Evolutionary conservation across 805 yeast species (phyloP).

Genomic region (Wickerhamiella kurtzmanii): DNA sequence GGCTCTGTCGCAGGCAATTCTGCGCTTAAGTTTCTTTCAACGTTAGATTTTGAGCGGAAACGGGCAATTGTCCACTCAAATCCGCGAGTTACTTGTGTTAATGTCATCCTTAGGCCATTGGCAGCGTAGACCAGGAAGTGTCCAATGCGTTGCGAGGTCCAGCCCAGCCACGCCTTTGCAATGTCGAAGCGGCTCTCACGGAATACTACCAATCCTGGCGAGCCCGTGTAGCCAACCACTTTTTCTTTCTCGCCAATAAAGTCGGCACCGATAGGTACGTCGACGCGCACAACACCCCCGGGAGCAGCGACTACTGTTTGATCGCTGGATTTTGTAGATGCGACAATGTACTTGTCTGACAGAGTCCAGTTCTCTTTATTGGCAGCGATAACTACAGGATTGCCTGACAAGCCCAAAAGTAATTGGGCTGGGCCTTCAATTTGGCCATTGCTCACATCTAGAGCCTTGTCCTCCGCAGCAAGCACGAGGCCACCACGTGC

Average conservation of each 20-base stretch:
- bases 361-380: conserved; percentile 1
- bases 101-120: background rate
- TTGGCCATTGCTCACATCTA: background rate
- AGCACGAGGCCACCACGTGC: background rate
- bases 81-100: background rate
- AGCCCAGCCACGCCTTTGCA: background rate
- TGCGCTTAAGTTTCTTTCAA: no score
- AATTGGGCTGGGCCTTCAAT: conserved; percentile 3
- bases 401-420: background rate
- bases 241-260: background rate
- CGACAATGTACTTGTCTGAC: background rate
- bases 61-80: background rate
- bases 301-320: conserved; percentile 9
- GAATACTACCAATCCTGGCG: background rate
- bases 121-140: background rate
- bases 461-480: background rate
- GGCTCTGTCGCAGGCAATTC: no score
- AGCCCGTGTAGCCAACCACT: conserved; percentile 3
- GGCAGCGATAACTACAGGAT: conserved; percentile 2
- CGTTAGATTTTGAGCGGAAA: no score
- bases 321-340: background rate
- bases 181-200: conserved; percentile 5
- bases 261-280: conserved; percentile 1
- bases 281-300: conserved; percentile 3
- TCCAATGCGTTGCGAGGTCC: background rate